phyloP scores from a whole-genome alignment of 2,329 filamentous ascomycete genomes.

The Eurotiales sp. region DNA sequence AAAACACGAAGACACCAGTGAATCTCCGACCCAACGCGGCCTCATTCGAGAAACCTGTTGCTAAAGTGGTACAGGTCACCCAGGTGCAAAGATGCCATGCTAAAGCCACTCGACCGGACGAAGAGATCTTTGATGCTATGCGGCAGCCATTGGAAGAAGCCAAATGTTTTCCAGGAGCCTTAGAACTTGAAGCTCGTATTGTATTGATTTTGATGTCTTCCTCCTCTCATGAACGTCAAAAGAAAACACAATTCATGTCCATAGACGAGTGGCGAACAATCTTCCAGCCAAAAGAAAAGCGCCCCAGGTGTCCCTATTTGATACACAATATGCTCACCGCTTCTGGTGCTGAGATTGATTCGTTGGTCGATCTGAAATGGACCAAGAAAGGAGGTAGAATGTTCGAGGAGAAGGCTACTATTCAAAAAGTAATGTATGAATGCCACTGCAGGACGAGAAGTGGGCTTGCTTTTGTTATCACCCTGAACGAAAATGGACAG shows the following conservation, averaged over 20 bases:
- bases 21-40: too few relatives aligned
- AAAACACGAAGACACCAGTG: neutral
- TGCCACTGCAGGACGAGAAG: slow-evolving; percentile 35
- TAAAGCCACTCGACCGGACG: slow-evolving; percentile 13
- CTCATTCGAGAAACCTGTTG: neutral
- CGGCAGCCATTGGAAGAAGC: slow-evolving; percentile 30
- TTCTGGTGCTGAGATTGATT: slow-evolving; percentile 38
- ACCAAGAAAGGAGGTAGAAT: slow-evolving; percentile 19
- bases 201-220: slow-evolving; percentile 30
- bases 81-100: slow-evolving; percentile 1
- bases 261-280: slow-evolving; percentile 27
- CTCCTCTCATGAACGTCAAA: slow-evolving; percentile 21
- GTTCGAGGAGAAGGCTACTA: slow-evolving; percentile 25
- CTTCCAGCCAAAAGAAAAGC: slow-evolving; percentile 28
- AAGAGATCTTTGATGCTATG: slow-evolving; percentile 27
- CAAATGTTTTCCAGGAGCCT: slow-evolving; percentile 30
- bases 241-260: slow-evolving; percentile 18
- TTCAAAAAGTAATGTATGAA: slow-evolving; percentile 32
- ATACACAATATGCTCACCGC: slow-evolving; percentile 2
- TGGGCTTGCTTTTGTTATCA: slow-evolving; percentile 29
- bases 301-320: neutral
- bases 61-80: neutral
- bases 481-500: slow-evolving; percentile 30
- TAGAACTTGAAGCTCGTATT: slow-evolving; percentile 35
- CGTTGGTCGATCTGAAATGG: slow-evolving; percentile 32